These are phyloP conservation scores for Rhizopogon vesiculosus DNA, from an alignment of 768 basidiomycete genomes.

Conservation along the genomic window DNA sequence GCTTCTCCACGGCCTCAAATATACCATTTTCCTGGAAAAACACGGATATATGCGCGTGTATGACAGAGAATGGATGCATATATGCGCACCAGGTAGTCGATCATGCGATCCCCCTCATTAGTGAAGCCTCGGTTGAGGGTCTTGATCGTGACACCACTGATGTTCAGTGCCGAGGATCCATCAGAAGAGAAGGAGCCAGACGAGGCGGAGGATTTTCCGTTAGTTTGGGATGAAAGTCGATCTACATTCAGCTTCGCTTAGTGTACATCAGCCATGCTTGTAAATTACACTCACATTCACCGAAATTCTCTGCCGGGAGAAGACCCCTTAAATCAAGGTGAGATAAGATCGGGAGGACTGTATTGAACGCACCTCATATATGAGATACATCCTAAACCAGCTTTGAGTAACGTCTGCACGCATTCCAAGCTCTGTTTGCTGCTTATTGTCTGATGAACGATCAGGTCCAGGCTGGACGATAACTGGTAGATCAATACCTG, in stretches of 20 bases:
- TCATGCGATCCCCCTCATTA: conserved; percentile 75
- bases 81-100: conserved; percentile 70
- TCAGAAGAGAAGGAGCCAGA: conserved; percentile 36
- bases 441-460: conserved; percentile 37
- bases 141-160: conserved; percentile 71
- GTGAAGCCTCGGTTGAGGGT: conserved; percentile 72
- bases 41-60: conserved; percentile 2
- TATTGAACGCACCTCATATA: conserved; percentile 53
- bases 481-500: conserved; percentile 14
- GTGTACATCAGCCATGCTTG: not conserved
- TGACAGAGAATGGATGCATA: conserved; percentile 10
- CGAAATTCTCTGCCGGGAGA: conserved; percentile 77
- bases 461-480: conserved; percentile 2
- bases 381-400: conserved; percentile 72
- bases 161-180: conserved; percentile 32
- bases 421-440: conserved; percentile 61
- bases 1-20: conserved; percentile 80
- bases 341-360: not conserved
- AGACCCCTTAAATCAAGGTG: conserved; percentile 47
- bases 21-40: conserved; percentile 71
- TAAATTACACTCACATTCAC: conserved; percentile 42
- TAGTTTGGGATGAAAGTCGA: conserved; percentile 25
- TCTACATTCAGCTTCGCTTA: conserved; percentile 7
- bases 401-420: conserved; percentile 67
- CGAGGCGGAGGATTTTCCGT: conserved; percentile 24